Conservation (phyloP, 2,329 filamentous ascomycete genomes). For the Albifimbria verrucaria region DNA sequence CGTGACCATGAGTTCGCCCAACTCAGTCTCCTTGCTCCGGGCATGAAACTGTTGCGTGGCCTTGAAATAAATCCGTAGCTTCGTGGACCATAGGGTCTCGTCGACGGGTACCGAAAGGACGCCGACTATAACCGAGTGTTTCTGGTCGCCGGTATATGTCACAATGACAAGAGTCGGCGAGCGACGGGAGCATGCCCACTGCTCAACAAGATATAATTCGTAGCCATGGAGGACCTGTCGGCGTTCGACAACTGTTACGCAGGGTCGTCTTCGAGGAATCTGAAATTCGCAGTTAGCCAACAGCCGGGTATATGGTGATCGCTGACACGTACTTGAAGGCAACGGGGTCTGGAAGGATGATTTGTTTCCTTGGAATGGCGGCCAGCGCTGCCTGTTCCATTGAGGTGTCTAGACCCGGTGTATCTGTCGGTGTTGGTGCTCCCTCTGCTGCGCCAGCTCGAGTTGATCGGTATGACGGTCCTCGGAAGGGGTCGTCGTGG, state of each 20-base stretch:
- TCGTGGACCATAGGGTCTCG: constrained; percentile 73
- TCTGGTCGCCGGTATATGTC: constrained; percentile 85
- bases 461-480: constrained; percentile 15
- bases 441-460: constrained; percentile 19
- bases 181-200: constrained; percentile 91
- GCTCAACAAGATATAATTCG: constrained; percentile 91
- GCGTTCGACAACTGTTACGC: constrained; percentile 71
- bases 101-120: constrained; percentile 81
- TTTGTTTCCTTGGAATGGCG: constrained; percentile 35
- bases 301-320: neutral
- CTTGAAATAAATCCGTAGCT: constrained; percentile 79
- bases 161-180: constrained; percentile 90
- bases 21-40: constrained; percentile 72
- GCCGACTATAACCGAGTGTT: constrained; percentile 73
- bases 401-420: constrained; percentile 12
- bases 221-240: constrained; percentile 73
- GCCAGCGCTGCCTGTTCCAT: constrained; percentile 11
- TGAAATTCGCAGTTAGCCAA: constrained; percentile 21
- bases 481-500: constrained; percentile 22
- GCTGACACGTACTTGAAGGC: constrained; percentile 47
- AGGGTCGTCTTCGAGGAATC: constrained; percentile 84
- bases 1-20: constrained; percentile 89
- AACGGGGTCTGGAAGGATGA: constrained; percentile 58
- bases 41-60: constrained; percentile 84
- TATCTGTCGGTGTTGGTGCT: constrained; percentile 11